These are phyloP conservation scores for Scorias spongiosa DNA, from an alignment of 2,329 filamentous ascomycete species.

Conservation along the genomic window DNA sequence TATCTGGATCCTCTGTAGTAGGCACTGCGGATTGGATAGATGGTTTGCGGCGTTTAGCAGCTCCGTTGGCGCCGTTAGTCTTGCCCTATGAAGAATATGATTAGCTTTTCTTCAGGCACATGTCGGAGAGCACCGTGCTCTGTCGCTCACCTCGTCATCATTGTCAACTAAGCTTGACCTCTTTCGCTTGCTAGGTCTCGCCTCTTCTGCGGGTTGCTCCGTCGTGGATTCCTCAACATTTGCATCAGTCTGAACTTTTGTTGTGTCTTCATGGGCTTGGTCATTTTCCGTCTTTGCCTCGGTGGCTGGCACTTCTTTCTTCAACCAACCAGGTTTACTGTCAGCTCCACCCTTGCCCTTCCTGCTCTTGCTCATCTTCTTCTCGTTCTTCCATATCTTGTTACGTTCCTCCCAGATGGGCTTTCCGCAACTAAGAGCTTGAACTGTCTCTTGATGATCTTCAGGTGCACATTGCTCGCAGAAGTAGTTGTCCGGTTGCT, in stretches of 20 bases:
- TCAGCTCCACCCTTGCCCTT: conserved; percentile 19
- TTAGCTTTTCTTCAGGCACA: too few relatives aligned
- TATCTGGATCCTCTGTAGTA: conserved; percentile 14
- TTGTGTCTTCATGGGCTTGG: conserved; percentile 10
- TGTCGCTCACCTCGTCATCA: background rate
- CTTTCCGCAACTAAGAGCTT: conserved; percentile 64
- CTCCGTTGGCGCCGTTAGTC: conserved; percentile 6
- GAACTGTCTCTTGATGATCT: conserved; percentile 66
- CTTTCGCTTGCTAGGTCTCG: conserved; percentile 5
- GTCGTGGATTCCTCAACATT: too few relatives aligned
- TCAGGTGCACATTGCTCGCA: conserved; percentile 81
- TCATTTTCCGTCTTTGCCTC: conserved; percentile 3
- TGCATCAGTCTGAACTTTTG: too few relatives aligned
- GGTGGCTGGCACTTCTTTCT: conserved; percentile 12
- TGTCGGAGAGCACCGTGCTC: too few relatives aligned
- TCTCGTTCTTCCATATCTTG: conserved; percentile 31
- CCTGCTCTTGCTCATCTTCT: conserved; percentile 46
- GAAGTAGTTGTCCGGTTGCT: conserved; percentile 72
- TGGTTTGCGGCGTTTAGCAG: conserved; percentile 24
- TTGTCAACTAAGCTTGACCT: background rate
- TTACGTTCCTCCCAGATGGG: conserved; percentile 57
- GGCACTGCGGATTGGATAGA: conserved; percentile 8
- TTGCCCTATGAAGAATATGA: too few relatives aligned
- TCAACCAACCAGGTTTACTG: conserved; percentile 16
- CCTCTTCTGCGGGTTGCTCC: conserved; percentile 3